Conservation (phyloP, 176 grass and related monocot genomes). For the Tuctoria greenei region DNA sequence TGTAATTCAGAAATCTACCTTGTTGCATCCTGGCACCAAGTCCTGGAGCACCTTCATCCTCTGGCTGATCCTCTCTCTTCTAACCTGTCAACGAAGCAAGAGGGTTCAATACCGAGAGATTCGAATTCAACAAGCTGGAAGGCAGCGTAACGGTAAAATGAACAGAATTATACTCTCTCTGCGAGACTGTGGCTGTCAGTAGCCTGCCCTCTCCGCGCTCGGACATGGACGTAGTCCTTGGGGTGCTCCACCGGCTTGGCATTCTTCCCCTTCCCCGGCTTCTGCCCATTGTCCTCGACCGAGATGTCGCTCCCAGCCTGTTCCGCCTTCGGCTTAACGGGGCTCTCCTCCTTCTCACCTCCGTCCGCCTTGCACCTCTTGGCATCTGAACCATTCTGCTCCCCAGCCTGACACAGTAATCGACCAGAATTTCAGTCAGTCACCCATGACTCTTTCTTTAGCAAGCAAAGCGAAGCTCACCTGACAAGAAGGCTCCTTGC, state of each 20-base stretch:
- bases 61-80: conserved; percentile 88
- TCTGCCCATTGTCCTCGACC: conserved; percentile 52
- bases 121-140: background rate
- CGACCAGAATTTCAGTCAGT: background rate
- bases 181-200: conserved; percentile 96
- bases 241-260: conserved; percentile 61
- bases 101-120: background rate
- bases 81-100: conserved; percentile 50
- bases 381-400: conserved; percentile 37
- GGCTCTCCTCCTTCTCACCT: conserved; percentile 6
- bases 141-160: background rate
- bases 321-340: conserved; percentile 52
- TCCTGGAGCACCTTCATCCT: conserved; percentile 90
- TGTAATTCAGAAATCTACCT: conserved; percentile 47
- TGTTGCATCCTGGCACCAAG: conserved; percentile 89
- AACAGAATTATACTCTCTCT: conserved; percentile 66
- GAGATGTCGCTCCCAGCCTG: conserved; percentile 51
- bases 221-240: conserved; percentile 96
- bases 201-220: conserved; percentile 90
- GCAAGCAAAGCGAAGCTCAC: conserved; percentile 22
- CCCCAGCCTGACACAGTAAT: conserved; percentile 42
- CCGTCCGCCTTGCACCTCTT: conserved; percentile 58
- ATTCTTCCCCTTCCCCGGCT: conserved; percentile 60
- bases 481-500: conserved; percentile 56
- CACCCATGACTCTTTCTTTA: too few species aligned